phyloP scores from a whole-genome alignment of 257 asterid genomes.

The Misopates orontium region DNA sequence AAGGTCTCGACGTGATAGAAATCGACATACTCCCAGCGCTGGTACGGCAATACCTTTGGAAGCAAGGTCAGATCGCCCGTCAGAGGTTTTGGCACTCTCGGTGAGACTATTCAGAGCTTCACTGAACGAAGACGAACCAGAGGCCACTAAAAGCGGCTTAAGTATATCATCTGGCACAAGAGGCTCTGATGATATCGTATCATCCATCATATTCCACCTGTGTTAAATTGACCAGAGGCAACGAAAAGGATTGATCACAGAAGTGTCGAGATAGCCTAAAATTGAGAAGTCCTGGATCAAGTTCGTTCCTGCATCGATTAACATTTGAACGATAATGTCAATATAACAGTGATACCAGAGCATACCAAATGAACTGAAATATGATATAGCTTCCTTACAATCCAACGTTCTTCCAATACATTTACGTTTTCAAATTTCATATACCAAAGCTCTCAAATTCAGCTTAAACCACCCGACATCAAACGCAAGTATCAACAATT shows the following conservation, averaged over 20 bases:
- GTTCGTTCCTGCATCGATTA: conserved; percentile 28
- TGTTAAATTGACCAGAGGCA: conserved; percentile 1
- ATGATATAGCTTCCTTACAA: too few relatives aligned
- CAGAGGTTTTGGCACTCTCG: conserved; percentile 54
- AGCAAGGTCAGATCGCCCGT: conserved; percentile 63
- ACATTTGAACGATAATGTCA: conserved; percentile 13
- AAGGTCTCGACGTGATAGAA: conserved; percentile 40
- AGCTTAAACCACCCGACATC: too few relatives aligned
- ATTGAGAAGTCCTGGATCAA: not conserved
- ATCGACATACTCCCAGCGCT: conserved; percentile 55
- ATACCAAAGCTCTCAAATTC: too few relatives aligned
- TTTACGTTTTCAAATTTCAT: too few relatives aligned
- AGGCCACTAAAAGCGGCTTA: conserved; percentile 41
- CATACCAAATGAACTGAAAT: too few relatives aligned
- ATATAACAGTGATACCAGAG: not conserved
- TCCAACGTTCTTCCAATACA: too few relatives aligned
- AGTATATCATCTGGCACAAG: conserved; percentile 35
- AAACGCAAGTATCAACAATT: too few relatives aligned
- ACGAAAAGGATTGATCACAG: not conserved
- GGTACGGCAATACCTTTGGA: conserved; percentile 37
- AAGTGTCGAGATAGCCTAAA: too few relatives aligned
- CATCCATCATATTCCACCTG: conserved; percentile 37
- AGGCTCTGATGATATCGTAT: conserved; percentile 17
- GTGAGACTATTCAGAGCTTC: conserved; percentile 53
- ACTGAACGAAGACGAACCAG: conserved; percentile 42